Base-by-base conservation (phyloP, 192 early-diverging fungal genomes). In the Coemansia sp. region DNA sequence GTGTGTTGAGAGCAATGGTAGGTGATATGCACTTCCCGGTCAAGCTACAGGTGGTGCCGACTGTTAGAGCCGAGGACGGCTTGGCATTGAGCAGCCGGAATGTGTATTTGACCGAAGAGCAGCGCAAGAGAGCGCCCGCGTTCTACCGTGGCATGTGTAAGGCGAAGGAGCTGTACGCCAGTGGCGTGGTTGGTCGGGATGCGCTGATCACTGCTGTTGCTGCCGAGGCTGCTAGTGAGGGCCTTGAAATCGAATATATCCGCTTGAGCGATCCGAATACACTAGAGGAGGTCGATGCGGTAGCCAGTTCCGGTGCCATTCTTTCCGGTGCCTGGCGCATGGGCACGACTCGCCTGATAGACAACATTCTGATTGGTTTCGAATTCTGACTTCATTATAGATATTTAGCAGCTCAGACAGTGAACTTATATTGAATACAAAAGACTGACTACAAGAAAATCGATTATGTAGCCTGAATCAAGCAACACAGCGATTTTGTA, bases 11-110 rank as follows among this genome's bases (percentile, higher is more conserved):
- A 1, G 73, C 77, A 27, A 86, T 96, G 87, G 86, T 93, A n/a
- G 67, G 82, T 1, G 96, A 99, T 71, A 73, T 99, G 45, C 78
- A 88, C 51, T 84, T 96, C 49, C 90, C 91, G 15, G 79, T 90
- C 7, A 59, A 78, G 30, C 66, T 99, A 54, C 80, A 85, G 38
- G 82, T 93, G 19, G 84, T 82, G 12, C 80, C 83, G 10, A 99
- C 93, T 1, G 66, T 81, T 5, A 82, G 96, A 21, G 93, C 52
- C 6, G 47, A 50, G 4, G 89, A 91, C 65, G 94, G 94, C 4
- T 71, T 99, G 48, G 96, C 96, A 0, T 81, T 98, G 86, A 91
- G 88, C 39, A 91, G 88, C 33, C 81, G 96, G 23, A 99, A 99
- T 69, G 69, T 85, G 11, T 98, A 96, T 60, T 68, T 99, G 43